phyloP scores from a whole-genome alignment of 2,329 filamentous ascomycete genomes.

The Colletotrichum karsti region DNA sequence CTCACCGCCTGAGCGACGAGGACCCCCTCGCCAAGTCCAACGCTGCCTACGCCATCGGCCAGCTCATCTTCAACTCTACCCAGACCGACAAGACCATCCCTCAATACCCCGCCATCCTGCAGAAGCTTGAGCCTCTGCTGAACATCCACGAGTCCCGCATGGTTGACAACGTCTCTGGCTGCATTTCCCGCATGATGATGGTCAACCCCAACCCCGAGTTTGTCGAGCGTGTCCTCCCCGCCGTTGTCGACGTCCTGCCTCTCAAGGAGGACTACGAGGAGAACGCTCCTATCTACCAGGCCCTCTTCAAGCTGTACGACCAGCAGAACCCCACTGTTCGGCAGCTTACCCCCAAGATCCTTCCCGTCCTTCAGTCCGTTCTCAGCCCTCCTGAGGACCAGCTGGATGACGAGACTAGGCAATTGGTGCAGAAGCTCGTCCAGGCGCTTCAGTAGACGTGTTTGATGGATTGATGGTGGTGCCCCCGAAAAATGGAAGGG shows the following conservation, averaged over 20 bases:
- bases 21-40: constrained; percentile 95
- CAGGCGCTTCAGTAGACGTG: constrained; percentile 42
- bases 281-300: constrained; percentile 92
- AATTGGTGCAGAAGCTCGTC: constrained; percentile 72
- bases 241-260: constrained; percentile 80
- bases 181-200: constrained; percentile 90
- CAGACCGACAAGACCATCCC: constrained; percentile 76
- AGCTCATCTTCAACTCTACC: constrained; percentile 83
- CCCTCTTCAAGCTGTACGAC: constrained; percentile 87
- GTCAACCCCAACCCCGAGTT: constrained; percentile 86
- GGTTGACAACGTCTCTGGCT: constrained; percentile 93
- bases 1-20: constrained; percentile 89
- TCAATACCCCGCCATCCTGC: constrained; percentile 80
- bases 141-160: constrained; percentile 81
- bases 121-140: constrained; percentile 87
- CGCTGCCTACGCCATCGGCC: constrained; percentile 88
- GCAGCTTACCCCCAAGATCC: constrained; percentile 73
- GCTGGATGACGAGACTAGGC: constrained; percentile 75
- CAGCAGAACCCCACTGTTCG: constrained; percentile 74
- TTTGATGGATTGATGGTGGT: not conserved
- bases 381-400: constrained; percentile 78
- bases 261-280: constrained; percentile 95
- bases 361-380: constrained; percentile 78
- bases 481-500: constrained; percentile 9
- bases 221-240: constrained; percentile 82